These are phyloP conservation scores for Alternaria angustiovoidea DNA, from an alignment of 2,329 filamentous ascomycete genomes.

Conservation along the genomic window DNA sequence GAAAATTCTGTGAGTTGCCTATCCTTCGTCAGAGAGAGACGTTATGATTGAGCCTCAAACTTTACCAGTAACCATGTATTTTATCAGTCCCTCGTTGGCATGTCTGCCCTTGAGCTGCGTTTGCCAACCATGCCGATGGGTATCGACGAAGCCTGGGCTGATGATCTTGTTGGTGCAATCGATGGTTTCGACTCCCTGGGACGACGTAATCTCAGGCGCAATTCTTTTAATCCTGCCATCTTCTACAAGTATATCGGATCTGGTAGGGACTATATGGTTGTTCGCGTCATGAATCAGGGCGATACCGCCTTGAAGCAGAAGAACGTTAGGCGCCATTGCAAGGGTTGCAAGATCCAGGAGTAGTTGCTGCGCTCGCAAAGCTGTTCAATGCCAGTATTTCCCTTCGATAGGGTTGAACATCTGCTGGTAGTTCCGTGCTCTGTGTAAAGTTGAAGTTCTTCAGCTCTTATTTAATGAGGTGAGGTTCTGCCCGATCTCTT, in stretches of 20 bases:
- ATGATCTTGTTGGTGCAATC: constrained; percentile 62
- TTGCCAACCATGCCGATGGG: constrained; percentile 61
- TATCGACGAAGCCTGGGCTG: constrained; percentile 62
- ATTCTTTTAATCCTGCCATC: constrained; percentile 49
- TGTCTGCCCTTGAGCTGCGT: constrained; percentile 63
- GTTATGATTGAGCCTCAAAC: neutral
- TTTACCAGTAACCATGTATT: constrained; percentile 54
- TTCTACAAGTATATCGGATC: constrained; percentile 45
- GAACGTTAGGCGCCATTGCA: constrained; percentile 5
- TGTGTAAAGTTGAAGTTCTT: neutral
- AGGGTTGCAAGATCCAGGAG: neutral
- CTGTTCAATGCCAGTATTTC: neutral
- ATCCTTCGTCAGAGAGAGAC: neutral
- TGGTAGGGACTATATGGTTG: constrained; percentile 41
- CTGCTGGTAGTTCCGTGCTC: neutral
- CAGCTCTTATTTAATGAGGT: neutral
- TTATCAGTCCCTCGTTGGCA: constrained; percentile 58
- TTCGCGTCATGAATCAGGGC: constrained; percentile 49
- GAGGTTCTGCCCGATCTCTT: too few species aligned
- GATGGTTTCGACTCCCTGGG: constrained; percentile 51
- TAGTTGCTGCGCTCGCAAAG: neutral
- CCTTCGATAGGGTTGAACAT: neutral
- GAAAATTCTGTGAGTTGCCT: constrained; percentile 51
- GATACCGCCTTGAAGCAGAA: constrained; percentile 49
- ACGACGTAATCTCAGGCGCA: constrained; percentile 34